Evolutionary conservation across 2,329 filamentous ascomycete species (phyloP).

Genomic region (Zymoseptoria pseudotritici): DNA sequence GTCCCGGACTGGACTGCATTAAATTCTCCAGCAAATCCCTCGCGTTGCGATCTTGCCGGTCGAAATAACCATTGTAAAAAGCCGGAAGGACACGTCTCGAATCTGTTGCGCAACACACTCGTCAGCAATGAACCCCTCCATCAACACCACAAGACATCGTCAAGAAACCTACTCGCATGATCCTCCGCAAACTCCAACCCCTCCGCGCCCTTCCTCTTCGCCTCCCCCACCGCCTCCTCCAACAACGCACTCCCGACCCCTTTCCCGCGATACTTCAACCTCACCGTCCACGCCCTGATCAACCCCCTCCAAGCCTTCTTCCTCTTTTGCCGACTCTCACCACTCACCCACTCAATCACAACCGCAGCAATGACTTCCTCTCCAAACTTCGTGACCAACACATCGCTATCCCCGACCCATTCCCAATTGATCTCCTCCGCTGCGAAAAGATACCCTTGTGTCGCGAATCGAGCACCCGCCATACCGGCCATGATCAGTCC

Average conservation of each 20-base stretch:
- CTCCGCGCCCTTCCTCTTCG: slow-evolving; percentile 60
- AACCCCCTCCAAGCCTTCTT: slow-evolving; percentile 57
- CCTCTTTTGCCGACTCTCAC: slow-evolving; percentile 34
- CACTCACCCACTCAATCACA: slow-evolving; percentile 57
- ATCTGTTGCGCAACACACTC: slow-evolving; percentile 19
- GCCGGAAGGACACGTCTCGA: slow-evolving; percentile 53
- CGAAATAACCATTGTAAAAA: slow-evolving; percentile 56
- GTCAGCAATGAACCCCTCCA: slow-evolving; percentile 3
- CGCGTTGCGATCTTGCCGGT: slow-evolving; percentile 52
- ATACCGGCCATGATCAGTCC: slow-evolving; percentile 59
- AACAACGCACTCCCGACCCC: slow-evolving; percentile 68
- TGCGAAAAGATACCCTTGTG: slow-evolving; percentile 53
- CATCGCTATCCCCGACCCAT: slow-evolving; percentile 49
- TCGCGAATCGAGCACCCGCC: slow-evolving; percentile 52
- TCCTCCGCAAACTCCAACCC: slow-evolving; percentile 66
- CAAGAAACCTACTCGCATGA: slow-evolving; percentile 60
- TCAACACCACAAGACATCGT: neutral
- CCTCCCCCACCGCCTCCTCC: slow-evolving; percentile 61
- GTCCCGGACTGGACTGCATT: slow-evolving; percentile 22
- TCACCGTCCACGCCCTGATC: slow-evolving; percentile 77
- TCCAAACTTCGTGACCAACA: slow-evolving; percentile 60
- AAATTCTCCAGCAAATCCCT: slow-evolving; percentile 32
- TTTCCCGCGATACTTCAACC: slow-evolving; percentile 58
- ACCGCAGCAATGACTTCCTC: slow-evolving; percentile 63
- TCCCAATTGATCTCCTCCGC: slow-evolving; percentile 56